phyloP scores from a whole-genome alignment of 176 grass and related monocot genomes.

The Lolium multiflorum region DNA sequence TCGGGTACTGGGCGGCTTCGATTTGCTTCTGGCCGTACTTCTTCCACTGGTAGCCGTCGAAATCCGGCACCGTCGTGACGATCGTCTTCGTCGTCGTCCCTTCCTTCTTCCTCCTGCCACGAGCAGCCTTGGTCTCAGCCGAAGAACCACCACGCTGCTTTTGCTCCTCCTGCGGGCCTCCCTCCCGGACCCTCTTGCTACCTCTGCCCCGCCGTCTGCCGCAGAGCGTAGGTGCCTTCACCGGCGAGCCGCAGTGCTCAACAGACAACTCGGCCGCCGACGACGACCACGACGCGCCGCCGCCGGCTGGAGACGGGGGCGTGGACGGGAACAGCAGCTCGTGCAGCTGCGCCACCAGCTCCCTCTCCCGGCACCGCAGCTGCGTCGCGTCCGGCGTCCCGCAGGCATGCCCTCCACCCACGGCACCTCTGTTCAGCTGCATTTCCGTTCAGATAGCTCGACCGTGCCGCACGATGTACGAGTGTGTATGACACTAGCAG shows the following conservation, averaged over 20 bases:
- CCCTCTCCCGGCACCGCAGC: constrained; percentile 5
- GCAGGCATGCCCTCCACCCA: background rate
- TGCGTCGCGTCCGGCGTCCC: constrained; percentile 6
- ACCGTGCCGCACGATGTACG: background rate
- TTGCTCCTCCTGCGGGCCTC: background rate
- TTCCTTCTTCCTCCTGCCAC: constrained; percentile 16
- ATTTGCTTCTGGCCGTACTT: constrained; percentile 67
- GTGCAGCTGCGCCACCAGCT: constrained; percentile 45
- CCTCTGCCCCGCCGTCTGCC: background rate
- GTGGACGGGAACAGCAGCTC: constrained; percentile 9
- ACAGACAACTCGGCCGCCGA: background rate
- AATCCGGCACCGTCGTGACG: constrained; percentile 46
- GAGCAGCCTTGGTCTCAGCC: background rate
- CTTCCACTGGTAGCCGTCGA: constrained; percentile 55
- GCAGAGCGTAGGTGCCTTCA: background rate
- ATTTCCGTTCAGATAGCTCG: constrained; percentile 8
- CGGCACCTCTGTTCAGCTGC: background rate
- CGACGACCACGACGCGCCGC: background rate
- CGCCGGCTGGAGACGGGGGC: background rate
- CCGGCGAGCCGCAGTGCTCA: background rate
- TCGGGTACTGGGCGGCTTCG: constrained; percentile 26
- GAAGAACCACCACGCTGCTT: background rate
- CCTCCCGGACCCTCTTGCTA: constrained; percentile 13
- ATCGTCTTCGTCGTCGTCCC: background rate
- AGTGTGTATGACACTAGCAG: background rate